A percentile compares a stretch with the other conserved stretches of the same genome.
Evolutionary conservation across 768 basidiomycete genomes (phyloP).

Genomic region (Tulasnella sp.): DNA sequence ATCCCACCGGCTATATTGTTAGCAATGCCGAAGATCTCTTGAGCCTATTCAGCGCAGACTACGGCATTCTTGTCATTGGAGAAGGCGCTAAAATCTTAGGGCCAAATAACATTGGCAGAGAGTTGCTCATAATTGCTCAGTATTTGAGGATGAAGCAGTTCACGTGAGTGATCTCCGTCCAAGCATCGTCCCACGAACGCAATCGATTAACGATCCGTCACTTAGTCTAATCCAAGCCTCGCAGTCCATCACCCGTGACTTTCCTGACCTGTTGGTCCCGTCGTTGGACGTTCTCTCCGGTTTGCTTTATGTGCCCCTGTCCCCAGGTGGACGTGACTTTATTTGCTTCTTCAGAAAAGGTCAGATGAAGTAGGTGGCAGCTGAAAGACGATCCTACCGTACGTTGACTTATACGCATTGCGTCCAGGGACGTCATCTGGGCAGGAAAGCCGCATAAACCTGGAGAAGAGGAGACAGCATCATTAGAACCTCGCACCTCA

Average conservation of each 20-base stretch:
- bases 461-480: constrained; percentile 38
- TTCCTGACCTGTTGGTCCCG: constrained; percentile 62
- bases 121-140: constrained; percentile 73
- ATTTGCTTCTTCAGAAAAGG: constrained; percentile 77
- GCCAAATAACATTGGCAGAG: constrained; percentile 67
- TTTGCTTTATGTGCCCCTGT: constrained; percentile 70
- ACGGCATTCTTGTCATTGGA: constrained; percentile 52
- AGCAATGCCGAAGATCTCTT: constrained; percentile 77
- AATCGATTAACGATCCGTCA: not conserved
- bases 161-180: constrained; percentile 43
- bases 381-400: not conserved
- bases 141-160: constrained; percentile 72
- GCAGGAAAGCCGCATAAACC: constrained; percentile 69
- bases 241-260: constrained; percentile 63
- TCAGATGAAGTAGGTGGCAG: constrained; percentile 43
- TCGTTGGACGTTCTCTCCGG: constrained; percentile 65
- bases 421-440: constrained; percentile 62
- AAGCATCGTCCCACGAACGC: not conserved
- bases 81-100: constrained; percentile 70
- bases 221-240: constrained; percentile 64
- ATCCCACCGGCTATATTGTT: constrained; percentile 73
- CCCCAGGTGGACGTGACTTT: constrained; percentile 69
- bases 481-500: constrained; percentile 69
- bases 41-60: constrained; percentile 72
- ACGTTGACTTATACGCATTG: not conserved